A percentile compares a stretch with the other conserved stretches of the same genome.
These are phyloP conservation scores for Tolypocladium capitatum DNA, from an alignment of 2,329 filamentous ascomycete genomes.

Conservation along the genomic window DNA sequence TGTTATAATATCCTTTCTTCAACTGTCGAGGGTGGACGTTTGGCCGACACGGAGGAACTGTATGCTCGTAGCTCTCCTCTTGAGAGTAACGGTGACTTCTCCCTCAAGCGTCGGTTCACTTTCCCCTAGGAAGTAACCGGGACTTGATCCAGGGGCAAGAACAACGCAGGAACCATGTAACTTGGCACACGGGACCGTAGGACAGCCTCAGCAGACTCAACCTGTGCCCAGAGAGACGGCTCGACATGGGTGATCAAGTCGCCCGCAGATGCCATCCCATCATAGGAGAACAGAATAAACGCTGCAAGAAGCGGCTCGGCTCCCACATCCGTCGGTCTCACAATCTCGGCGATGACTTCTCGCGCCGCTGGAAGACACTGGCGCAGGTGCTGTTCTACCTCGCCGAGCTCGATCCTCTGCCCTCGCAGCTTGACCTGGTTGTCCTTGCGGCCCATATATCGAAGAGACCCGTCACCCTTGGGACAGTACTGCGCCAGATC, in stretches of 20 bases:
- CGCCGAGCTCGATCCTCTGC: conserved; percentile 10
- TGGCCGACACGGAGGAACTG: neutral
- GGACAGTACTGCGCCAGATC: conserved; percentile 8
- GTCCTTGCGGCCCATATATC: conserved; percentile 9
- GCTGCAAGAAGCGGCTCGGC: neutral
- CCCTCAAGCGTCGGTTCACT: neutral
- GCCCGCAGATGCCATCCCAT: neutral
- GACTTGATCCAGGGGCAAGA: conserved; percentile 1
- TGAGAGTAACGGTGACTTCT: neutral
- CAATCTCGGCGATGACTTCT: conserved; percentile 1
- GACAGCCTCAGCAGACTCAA: neutral
- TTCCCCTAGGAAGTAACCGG: neutral
- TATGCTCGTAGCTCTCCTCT: neutral
- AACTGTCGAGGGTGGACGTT: neutral
- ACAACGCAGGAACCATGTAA: conserved; percentile 5
- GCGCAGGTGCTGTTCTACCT: conserved; percentile 6
- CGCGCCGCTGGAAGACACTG: neutral
- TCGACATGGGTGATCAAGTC: neutral
- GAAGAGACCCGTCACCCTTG: conserved; percentile 3
- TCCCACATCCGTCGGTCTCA: neutral
- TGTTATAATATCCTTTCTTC: neutral
- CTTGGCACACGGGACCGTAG: conserved; percentile 1
- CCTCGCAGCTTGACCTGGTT: conserved; percentile 10
- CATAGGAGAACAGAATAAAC: neutral
- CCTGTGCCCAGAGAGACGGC: neutral